Percentiles rank a stretch among this genome's conserved stretches.
These are phyloP conservation scores for Citrullus amarus DNA, from an alignment of 306 rosid genomes.

Conservation along the genomic window DNA sequence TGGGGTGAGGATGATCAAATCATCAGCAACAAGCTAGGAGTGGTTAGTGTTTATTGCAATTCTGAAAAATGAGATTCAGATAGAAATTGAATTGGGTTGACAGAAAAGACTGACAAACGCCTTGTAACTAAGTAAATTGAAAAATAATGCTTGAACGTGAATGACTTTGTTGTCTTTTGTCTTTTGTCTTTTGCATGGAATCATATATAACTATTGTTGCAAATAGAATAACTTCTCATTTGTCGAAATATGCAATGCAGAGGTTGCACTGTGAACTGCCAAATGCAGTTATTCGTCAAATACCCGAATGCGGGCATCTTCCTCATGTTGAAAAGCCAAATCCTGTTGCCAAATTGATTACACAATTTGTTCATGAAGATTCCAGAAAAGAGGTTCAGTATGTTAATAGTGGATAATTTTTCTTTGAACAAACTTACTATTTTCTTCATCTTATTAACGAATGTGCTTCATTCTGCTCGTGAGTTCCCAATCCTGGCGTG, in stretches of 20 bases:
- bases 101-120: not conserved
- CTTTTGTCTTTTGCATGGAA: not conserved
- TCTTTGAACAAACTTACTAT: not conserved
- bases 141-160: not conserved
- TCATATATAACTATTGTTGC: not conserved
- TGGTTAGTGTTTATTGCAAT: conserved; percentile 38
- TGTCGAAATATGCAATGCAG: conserved; percentile 26
- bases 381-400: conserved; percentile 19
- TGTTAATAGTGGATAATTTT: conserved; percentile 15
- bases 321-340: conserved; percentile 83
- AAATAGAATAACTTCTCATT: not conserved
- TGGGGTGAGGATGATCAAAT: conserved; percentile 94
- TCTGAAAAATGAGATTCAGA: not conserved
- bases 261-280: conserved; percentile 73
- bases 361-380: conserved; percentile 43
- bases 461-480: not conserved
- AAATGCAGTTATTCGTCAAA: conserved; percentile 53
- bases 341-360: conserved; percentile 40
- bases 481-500: not conserved
- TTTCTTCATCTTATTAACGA: not conserved
- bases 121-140: not conserved
- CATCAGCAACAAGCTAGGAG: conserved; percentile 69
- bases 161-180: not conserved
- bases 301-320: conserved; percentile 76
- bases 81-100: not conserved